Percentiles rank a stretch among this genome's conserved stretches.
These are phyloP conservation scores for Cyphellophora europaea DNA, from an alignment of 2,329 filamentous ascomycete genomes.

Conservation along the genomic window DNA sequence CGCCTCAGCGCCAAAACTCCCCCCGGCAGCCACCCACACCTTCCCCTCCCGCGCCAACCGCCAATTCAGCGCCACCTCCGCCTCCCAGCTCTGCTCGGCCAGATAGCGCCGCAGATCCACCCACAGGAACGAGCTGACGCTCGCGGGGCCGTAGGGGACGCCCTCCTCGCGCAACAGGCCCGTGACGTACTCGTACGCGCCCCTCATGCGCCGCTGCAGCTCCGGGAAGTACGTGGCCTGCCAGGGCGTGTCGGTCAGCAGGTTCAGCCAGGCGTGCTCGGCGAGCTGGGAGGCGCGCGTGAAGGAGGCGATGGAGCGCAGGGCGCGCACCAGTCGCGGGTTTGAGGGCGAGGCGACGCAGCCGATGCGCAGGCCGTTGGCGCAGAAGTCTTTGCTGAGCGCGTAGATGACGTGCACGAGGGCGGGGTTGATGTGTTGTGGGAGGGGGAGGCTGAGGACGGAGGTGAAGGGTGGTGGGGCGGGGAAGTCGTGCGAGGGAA, in stretches of 20 bases:
- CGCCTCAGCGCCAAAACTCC: slow-evolving; percentile 11
- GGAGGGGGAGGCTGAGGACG: slow-evolving; percentile 33
- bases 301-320: slow-evolving; percentile 35
- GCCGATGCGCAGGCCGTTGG: slow-evolving; percentile 20
- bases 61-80: slow-evolving; percentile 11
- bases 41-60: slow-evolving; percentile 10
- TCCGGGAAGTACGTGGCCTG: slow-evolving; percentile 11
- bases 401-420: slow-evolving; percentile 14
- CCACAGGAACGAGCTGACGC: slow-evolving; percentile 15
- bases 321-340: slow-evolving; percentile 26
- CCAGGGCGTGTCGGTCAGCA: slow-evolving; percentile 11
- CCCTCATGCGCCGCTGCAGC: slow-evolving; percentile 9
- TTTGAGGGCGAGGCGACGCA: slow-evolving; percentile 38
- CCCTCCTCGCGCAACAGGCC: slow-evolving; percentile 5
- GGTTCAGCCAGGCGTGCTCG: slow-evolving; percentile 22
- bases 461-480: slow-evolving; percentile 34
- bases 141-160: slow-evolving; percentile 11
- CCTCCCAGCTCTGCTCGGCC: slow-evolving; percentile 7
- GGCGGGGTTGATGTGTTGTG: slow-evolving; percentile 30
- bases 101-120: slow-evolving; percentile 11
- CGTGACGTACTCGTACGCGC: slow-evolving; percentile 11
- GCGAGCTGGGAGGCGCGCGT: slow-evolving; percentile 37
- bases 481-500: slow-evolving; percentile 23
- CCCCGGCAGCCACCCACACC: slow-evolving; percentile 13
- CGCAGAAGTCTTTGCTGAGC: slow-evolving; percentile 16